Conservation (phyloP, 1,139 yeast species). For the Suhomyces chickasaworum region DNA sequence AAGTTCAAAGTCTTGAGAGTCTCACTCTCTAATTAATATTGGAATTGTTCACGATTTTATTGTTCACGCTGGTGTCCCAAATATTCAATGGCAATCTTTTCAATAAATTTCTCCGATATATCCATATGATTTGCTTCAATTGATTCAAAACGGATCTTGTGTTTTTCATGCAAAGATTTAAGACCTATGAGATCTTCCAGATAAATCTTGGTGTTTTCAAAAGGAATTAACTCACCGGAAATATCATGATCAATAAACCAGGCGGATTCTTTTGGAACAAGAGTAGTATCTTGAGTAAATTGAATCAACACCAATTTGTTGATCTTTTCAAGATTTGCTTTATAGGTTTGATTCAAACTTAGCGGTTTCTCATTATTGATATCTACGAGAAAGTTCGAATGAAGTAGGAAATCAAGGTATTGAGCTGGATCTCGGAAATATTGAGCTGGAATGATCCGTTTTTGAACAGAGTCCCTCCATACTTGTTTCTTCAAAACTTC, state of each 20-base stretch:
- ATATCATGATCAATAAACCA: slow-evolving; percentile 62
- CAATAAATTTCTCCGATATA: slow-evolving; percentile 52
- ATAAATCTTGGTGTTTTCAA: slow-evolving; percentile 54
- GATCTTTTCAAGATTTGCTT: slow-evolving; percentile 42
- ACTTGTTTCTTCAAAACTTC: slow-evolving; percentile 58
- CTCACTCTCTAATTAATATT: too few species aligned
- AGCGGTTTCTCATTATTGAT: slow-evolving; percentile 61
- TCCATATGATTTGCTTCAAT: slow-evolving; percentile 72
- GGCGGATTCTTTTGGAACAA: slow-evolving; percentile 74
- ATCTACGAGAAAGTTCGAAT: slow-evolving; percentile 60
- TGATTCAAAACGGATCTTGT: slow-evolving; percentile 48
- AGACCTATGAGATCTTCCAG: slow-evolving; percentile 62
- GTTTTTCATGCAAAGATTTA: slow-evolving; percentile 42
- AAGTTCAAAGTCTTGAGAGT: too few species aligned
- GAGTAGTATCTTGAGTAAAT: slow-evolving; percentile 63
- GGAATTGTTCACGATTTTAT: too few species aligned
- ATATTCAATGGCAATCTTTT: slow-evolving; percentile 38
- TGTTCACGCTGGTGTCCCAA: slow-evolving; percentile 26
- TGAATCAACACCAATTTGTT: slow-evolving; percentile 59
- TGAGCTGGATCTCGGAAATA: slow-evolving; percentile 63
- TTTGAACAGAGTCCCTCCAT: slow-evolving; percentile 61
- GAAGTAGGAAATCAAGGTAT: slow-evolving; percentile 48
- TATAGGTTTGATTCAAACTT: slow-evolving; percentile 35
- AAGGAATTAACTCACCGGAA: slow-evolving; percentile 46
- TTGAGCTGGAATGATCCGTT: slow-evolving; percentile 68